Evolutionary conservation across 2,329 filamentous ascomycete species (phyloP).

Genomic region (Sclerotinia spermophila): DNA sequence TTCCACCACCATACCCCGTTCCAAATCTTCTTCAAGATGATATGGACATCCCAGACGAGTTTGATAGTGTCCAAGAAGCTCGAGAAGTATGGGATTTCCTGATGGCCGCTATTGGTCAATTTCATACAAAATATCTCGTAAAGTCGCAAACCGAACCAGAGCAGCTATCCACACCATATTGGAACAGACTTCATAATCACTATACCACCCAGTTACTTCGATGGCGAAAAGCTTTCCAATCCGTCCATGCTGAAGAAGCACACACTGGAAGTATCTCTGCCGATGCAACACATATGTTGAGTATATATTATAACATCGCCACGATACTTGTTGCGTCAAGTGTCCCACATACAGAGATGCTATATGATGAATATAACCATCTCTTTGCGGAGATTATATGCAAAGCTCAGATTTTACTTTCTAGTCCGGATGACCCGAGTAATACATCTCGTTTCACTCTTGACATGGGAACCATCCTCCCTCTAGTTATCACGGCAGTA

Average conservation of each 20-base stretch:
- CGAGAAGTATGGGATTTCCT: constrained; percentile 35
- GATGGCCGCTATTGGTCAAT: constrained; percentile 36
- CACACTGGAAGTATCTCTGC: constrained; percentile 28
- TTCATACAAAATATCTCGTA: constrained; percentile 33
- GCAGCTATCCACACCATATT: constrained; percentile 28
- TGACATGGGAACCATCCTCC: constrained; percentile 37
- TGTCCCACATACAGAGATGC: constrained; percentile 33
- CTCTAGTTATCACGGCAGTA: constrained; percentile 34
- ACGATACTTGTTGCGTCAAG: constrained; percentile 35
- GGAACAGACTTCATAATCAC: constrained; percentile 33
- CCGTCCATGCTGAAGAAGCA: constrained; percentile 29
- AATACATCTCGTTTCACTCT: constrained; percentile 35
- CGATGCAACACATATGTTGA: constrained; percentile 33
- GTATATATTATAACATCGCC: constrained; percentile 36
- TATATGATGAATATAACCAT: constrained; percentile 34
- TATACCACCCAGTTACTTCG: constrained; percentile 33
- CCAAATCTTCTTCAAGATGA: constrained; percentile 35
- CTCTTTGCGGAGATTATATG: constrained; percentile 35
- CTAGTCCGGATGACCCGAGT: constrained; percentile 32
- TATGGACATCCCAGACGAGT: constrained; percentile 31
- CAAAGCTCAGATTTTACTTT: constrained; percentile 32
- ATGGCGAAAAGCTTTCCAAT: constrained; percentile 35
- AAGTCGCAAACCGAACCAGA: constrained; percentile 33
- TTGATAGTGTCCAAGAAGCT: constrained; percentile 33
- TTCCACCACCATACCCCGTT: constrained; percentile 35